Base-by-base conservation (phyloP, 225 moss, liverwort and hornwort genomes). In the Physcomitrium patens region DNA sequence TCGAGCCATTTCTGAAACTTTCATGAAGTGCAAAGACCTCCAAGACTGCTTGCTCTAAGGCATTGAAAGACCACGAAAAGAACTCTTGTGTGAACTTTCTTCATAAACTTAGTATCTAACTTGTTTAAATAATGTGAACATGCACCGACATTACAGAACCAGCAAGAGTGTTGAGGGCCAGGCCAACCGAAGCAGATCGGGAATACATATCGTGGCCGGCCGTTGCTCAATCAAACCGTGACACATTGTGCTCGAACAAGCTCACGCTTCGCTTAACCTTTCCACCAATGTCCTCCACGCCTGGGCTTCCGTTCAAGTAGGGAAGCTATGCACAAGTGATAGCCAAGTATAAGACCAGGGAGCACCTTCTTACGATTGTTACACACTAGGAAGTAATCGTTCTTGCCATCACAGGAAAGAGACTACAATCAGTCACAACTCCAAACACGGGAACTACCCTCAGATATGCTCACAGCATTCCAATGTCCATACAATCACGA, bases 101-200 rank as follows among this genome's bases (percentile, higher is more conserved):
- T 18, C 18, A 20, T 18, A 3, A 55, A 20, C 24, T 58, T 12
- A 26, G 1, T 12, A 11, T 7, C 5, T 1, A 19, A 45, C 28
- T 18, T 48, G n/a, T 27, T 18, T 19, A 23, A 22, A 27, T 2
- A 12, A 10, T 3, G 49, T 2, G 45, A 3, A 17, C 59, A 22
- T 55, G 20, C 43, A 47, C 9, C 2, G 12, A 16, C 60, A 42
- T 18, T 17, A 17, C 27, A 3, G 9, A 18, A 69, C 2, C 22
- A 31, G 10, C 3, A 19, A 63, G 60, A 75, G 12, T 15, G 11
- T 3, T 14, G 28, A 58, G 41, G 1, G 37, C 1, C 60, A 71
- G 8, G 31, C 77, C 77, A 43, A 84, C 84, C 77, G 84, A 12
- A 84, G 74, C 12, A 81, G n/a, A 63, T 81, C 77, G 51, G 71